These are phyloP conservation scores for Pisolithus microcarpus DNA, from an alignment of 768 basidiomycete species.

Conservation along the genomic window DNA sequence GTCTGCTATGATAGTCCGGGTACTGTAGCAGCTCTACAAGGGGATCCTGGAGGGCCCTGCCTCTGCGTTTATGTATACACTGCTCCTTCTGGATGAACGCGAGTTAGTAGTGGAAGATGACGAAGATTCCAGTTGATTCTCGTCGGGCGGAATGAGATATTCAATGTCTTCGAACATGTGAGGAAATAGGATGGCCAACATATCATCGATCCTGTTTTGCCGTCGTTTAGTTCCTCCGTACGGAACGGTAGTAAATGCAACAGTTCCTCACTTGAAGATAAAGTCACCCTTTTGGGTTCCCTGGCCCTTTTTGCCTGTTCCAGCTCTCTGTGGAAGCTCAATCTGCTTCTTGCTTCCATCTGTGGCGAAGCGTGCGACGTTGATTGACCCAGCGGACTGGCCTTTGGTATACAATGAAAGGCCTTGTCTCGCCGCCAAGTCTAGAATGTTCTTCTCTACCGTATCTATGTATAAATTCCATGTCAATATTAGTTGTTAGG, in stretches of 20 bases:
- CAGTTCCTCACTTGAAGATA: constrained; percentile 52
- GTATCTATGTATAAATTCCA: constrained; percentile 41
- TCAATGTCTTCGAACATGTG: constrained; percentile 73
- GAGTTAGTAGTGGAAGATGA: not conserved
- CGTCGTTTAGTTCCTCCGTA: not conserved
- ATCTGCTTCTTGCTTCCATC: constrained; percentile 46
- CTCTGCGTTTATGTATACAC: constrained; percentile 33
- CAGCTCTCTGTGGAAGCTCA: constrained; percentile 39
- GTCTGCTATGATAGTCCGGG: constrained; percentile 24
- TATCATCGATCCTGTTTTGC: constrained; percentile 54
- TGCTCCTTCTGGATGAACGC: constrained; percentile 6
- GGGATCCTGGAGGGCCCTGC: constrained; percentile 42
- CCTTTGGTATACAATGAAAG: constrained; percentile 74
- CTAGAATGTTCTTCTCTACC: constrained; percentile 77
- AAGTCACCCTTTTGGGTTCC: constrained; percentile 65
- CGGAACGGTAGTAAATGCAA: not conserved
- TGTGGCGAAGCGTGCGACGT: constrained; percentile 49
- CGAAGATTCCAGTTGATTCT: not conserved
- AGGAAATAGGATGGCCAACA: constrained; percentile 77
- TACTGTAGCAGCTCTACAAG: constrained; percentile 17
- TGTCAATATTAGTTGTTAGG: not conserved
- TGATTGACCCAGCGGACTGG: constrained; percentile 59
- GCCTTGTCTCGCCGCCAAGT: constrained; percentile 71
- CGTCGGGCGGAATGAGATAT: constrained; percentile 47
- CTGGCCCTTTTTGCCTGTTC: constrained; percentile 36